These are phyloP conservation scores for Penicillium subrubescens DNA, from an alignment of 495 filamentous ascomycete genomes.

Conservation along the genomic window DNA sequence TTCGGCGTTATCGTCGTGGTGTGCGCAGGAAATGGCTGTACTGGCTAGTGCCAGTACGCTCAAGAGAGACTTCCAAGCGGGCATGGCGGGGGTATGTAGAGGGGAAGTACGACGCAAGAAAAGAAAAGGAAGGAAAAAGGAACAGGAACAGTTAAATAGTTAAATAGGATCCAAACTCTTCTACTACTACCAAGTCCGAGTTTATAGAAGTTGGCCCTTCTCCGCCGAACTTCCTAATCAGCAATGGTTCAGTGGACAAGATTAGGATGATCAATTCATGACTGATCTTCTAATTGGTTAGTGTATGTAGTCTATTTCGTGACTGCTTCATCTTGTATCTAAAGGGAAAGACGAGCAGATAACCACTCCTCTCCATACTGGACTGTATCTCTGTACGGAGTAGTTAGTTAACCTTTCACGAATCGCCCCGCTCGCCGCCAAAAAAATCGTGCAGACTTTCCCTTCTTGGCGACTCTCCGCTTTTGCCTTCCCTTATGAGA, in stretches of 20 bases:
- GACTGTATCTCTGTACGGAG: too few species aligned
- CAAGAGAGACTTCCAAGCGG: constrained; percentile 32
- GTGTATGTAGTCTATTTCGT: too few species aligned
- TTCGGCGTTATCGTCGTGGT: constrained; percentile 43
- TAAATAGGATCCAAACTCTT: background rate
- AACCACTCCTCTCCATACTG: background rate
- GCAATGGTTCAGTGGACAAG: background rate
- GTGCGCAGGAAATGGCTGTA: constrained; percentile 38
- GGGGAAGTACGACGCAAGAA: constrained; percentile 21
- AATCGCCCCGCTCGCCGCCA: background rate
- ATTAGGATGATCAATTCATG: background rate
- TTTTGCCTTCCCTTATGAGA: constrained; percentile 5
- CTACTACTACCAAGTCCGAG: background rate
- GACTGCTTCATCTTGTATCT: background rate
- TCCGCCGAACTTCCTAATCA: constrained; percentile 26
- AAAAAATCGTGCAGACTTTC: constrained; percentile 49
- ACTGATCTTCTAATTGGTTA: constrained; percentile 1
- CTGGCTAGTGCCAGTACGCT: constrained; percentile 42
- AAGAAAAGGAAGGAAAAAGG: background rate
- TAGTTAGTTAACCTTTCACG: background rate
- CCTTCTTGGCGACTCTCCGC: constrained; percentile 37
- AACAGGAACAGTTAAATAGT: background rate
- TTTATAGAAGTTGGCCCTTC: constrained; percentile 10
- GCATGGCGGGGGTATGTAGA: constrained; percentile 14
- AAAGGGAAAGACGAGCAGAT: constrained; percentile 34